phyloP scores from a whole-genome alignment of 345 rosid genomes.

The Sisymbrium altissimum region DNA sequence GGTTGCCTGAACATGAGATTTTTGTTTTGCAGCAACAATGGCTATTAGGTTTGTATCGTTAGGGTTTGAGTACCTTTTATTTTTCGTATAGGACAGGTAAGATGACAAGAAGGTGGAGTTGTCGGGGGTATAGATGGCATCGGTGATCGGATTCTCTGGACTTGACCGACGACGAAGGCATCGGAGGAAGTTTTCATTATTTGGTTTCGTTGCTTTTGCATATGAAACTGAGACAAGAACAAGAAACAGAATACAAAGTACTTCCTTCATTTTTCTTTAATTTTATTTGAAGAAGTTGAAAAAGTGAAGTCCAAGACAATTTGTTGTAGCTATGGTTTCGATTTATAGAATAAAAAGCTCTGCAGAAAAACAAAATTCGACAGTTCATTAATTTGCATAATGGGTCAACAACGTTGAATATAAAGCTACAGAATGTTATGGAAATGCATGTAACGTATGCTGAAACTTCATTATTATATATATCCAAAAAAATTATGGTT shows the following conservation, averaged over 20 bases:
- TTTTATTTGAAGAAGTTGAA: too few species aligned
- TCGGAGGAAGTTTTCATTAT: background rate
- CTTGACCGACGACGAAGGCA: background rate
- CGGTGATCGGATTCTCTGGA: background rate
- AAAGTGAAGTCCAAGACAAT: too few species aligned
- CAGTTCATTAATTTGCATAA: too few species aligned
- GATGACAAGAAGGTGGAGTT: conserved; percentile 5
- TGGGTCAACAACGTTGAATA: too few species aligned
- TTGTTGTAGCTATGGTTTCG: too few species aligned
- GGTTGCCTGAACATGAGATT: conserved; percentile 30
- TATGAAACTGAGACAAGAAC: conserved; percentile 1
- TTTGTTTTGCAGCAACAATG: conserved; percentile 18
- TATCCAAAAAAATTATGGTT: too few species aligned
- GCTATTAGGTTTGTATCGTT: conserved; percentile 10
- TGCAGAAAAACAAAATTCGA: too few species aligned
- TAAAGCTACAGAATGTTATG: too few species aligned
- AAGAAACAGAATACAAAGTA: background rate
- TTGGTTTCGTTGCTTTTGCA: conserved; percentile 5
- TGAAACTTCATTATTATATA: too few species aligned
- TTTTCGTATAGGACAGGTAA: conserved; percentile 8
- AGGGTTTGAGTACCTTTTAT: conserved; percentile 9
- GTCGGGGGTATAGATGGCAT: background rate
- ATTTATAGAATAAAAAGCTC: too few species aligned
- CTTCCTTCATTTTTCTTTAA: background rate
- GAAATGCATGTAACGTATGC: too few species aligned